Conservation (phyloP, 345 rosid genomes). For the Pistacia atlantica region DNA sequence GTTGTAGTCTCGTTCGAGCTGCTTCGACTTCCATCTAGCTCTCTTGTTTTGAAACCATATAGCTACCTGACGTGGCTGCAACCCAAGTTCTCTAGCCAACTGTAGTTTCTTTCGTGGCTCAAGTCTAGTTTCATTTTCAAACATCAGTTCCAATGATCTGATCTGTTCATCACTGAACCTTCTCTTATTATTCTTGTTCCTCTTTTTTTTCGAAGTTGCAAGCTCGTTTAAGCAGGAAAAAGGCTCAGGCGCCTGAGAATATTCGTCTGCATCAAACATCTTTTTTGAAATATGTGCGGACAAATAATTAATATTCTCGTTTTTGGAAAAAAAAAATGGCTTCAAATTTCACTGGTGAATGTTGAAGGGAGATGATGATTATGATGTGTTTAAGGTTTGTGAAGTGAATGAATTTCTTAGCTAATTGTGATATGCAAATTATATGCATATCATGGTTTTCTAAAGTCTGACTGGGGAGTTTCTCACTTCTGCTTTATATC, state of each 20-base stretch:
- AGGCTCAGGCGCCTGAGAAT: constrained; percentile 35
- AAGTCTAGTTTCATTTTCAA: constrained; percentile 68
- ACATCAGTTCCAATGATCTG: constrained; percentile 67
- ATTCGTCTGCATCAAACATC: constrained; percentile 50
- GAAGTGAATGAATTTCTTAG: not conserved
- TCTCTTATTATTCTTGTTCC: constrained; percentile 52
- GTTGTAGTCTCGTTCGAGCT: constrained; percentile 65
- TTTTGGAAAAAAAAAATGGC: not conserved
- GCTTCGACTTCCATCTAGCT: constrained; percentile 88
- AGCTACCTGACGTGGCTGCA: constrained; percentile 89
- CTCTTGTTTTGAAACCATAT: constrained; percentile 94
- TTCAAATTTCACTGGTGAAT: not conserved
- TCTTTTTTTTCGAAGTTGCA: constrained; percentile 41
- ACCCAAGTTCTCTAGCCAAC: constrained; percentile 69
- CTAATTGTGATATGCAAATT: not conserved
- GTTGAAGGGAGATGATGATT: too few species aligned
- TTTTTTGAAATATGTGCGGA: constrained; percentile 10
- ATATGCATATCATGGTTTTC: not conserved
- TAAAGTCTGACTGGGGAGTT: not conserved
- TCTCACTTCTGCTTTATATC: constrained; percentile 16
- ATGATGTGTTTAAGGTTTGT: not conserved
- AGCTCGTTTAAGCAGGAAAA: constrained; percentile 25
- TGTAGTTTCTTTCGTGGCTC: constrained; percentile 77
- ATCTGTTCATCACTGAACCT: constrained; percentile 89
- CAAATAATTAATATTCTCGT: not conserved